Percentiles rank a stretch among this genome's conserved stretches.
Evolutionary conservation across 495 filamentous ascomycete species (phyloP).

Genomic region (Hyaloscypha hepaticicola): DNA sequence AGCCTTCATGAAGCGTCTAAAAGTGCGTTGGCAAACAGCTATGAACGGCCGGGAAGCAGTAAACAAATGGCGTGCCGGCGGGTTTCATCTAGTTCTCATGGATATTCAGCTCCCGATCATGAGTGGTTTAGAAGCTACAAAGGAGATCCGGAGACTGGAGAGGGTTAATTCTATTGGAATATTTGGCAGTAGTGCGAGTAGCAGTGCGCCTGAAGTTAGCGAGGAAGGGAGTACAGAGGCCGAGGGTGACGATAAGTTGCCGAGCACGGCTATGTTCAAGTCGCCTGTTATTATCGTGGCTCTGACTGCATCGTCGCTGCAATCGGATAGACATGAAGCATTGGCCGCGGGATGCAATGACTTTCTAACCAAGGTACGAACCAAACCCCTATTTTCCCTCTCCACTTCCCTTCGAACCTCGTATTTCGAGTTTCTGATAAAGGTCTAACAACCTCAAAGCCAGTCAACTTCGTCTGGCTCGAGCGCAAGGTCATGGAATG

Average conservation of each 20-base stretch:
- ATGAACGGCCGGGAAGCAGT: constrained; percentile 94
- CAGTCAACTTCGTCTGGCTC: constrained; percentile 96
- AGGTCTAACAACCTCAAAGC: constrained; percentile 47
- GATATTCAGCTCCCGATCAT: constrained; percentile 98
- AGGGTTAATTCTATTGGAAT: constrained; percentile 87
- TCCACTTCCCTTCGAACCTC: constrained; percentile 1
- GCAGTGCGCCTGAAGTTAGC: constrained; percentile 39
- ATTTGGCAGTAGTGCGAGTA: constrained; percentile 54
- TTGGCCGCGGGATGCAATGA: constrained; percentile 96
- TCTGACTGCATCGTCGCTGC: constrained; percentile 86
- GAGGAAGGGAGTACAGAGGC: constrained; percentile 42
- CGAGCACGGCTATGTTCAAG: constrained; percentile 76
- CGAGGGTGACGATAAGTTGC: constrained; percentile 59
- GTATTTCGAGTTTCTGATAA: constrained; percentile 10
- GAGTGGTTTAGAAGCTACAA: constrained; percentile 95
- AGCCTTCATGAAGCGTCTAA: constrained; percentile 93
- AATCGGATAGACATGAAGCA: constrained; percentile 93
- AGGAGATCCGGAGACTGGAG: constrained; percentile 90
- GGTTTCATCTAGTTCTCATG: constrained; percentile 98
- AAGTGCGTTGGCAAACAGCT: constrained; percentile 96
- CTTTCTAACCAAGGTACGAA: constrained; percentile 91
- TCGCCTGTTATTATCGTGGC: constrained; percentile 97
- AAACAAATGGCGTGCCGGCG: constrained; percentile 85
- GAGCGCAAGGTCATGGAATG: constrained; percentile 98
- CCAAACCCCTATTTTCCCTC: background rate